phyloP scores from a whole-genome alignment of 805 yeast species.

The Yarrowia keelungensis region DNA sequence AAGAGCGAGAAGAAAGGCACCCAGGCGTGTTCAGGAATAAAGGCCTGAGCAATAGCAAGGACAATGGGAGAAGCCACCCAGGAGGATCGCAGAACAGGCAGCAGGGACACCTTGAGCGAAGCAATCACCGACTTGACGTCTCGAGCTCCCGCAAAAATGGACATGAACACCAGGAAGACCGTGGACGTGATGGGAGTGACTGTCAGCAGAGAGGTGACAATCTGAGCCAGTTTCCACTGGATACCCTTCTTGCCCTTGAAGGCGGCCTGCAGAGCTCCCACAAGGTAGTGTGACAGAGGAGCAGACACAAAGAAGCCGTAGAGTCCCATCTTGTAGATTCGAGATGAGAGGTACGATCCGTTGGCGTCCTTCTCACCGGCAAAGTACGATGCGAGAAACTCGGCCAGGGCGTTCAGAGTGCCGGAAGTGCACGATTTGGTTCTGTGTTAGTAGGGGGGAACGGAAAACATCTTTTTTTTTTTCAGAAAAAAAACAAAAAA shows the following conservation, averaged over 20 bases:
- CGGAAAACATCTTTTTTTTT: too few species aligned
- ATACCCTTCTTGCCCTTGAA: conserved; percentile 48
- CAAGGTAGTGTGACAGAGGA: conserved; percentile 51
- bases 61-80: conserved; percentile 52
- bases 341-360: conserved; percentile 48
- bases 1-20: conserved; percentile 52
- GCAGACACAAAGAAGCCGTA: conserved; percentile 52
- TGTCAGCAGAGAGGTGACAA: conserved; percentile 49
- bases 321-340: conserved; percentile 52
- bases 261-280: conserved; percentile 48
- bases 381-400: conserved; percentile 49
- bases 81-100: conserved; percentile 49
- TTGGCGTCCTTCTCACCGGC: conserved; percentile 51
- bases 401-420: conserved; percentile 49
- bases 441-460: conserved; percentile 29
- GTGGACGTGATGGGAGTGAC: conserved; percentile 50
- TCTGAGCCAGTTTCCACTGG: conserved; percentile 49
- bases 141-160: conserved; percentile 51
- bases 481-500: too few species aligned
- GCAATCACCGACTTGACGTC: conserved; percentile 46
- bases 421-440: conserved; percentile 52
- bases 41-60: conserved; percentile 51
- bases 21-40: conserved; percentile 52
- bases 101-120: conserved; percentile 47
- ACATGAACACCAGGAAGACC: conserved; percentile 50